These are phyloP conservation scores for Boletellus dicymbophilus DNA, from an alignment of 1,284 basidiomycete genomes.

Conservation along the genomic window DNA sequence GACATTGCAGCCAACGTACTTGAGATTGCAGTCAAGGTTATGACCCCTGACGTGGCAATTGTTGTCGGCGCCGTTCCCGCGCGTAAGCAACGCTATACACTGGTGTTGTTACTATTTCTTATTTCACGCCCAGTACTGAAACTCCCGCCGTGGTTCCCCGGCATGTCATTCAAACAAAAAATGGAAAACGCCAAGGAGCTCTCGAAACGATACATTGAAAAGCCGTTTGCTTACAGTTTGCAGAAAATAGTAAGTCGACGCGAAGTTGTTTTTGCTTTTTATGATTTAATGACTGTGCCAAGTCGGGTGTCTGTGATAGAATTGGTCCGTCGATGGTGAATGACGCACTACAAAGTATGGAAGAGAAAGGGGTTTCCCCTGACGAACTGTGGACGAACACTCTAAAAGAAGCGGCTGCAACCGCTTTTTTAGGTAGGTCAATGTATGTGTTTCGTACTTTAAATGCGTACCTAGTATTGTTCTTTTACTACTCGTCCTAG, in stretches of 20 bases:
- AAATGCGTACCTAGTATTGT: not conserved
- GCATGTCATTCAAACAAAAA: not conserved
- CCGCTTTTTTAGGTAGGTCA: slow-evolving; percentile 12
- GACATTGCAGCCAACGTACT: not conserved
- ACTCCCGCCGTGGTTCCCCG: not conserved
- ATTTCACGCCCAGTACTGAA: not conserved
- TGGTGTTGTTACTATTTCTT: not conserved
- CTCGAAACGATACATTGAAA: slow-evolving; percentile 9
- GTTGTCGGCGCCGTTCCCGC: slow-evolving; percentile 9
- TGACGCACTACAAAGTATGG: slow-evolving; percentile 8
- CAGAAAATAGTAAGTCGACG: slow-evolving; percentile 2
- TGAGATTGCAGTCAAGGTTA: not conserved
- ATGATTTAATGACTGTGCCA: not conserved
- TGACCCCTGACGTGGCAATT: slow-evolving; percentile 9
- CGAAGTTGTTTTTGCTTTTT: no score
- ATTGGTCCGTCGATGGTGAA: slow-evolving; percentile 13
- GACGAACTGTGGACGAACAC: slow-evolving; percentile 2
- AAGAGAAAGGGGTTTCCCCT: not conserved
- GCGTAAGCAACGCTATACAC: slow-evolving; percentile 2
- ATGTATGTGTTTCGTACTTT: not conserved
- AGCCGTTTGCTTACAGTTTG: slow-evolving; percentile 14
- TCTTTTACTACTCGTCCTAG: not conserved
- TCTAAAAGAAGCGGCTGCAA: slow-evolving; percentile 11
- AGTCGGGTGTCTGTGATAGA: not conserved
- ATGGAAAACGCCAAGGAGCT: slow-evolving; percentile 4